These are phyloP conservation scores for Phyllostachys edulis DNA, from an alignment of 176 grass and related monocot genomes.

Conservation along the genomic window DNA sequence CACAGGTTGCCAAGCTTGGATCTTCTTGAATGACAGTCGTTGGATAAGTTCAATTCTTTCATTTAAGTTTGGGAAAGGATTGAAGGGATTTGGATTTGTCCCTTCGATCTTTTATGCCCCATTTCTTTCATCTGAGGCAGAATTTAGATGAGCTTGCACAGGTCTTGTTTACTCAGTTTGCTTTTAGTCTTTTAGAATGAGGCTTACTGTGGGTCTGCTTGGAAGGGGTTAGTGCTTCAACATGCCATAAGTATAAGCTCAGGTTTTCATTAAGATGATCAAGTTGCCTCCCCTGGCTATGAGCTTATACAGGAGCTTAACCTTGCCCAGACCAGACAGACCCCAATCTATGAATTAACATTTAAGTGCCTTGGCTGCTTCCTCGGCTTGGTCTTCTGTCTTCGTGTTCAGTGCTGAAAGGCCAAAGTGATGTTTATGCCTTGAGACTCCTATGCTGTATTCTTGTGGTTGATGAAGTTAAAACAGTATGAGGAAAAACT, in stretches of 20 bases:
- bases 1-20: not conserved
- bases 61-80: not conserved
- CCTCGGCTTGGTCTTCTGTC: slow-evolving; percentile 3
- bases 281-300: not conserved
- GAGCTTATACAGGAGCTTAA: not conserved
- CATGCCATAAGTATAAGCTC: not conserved
- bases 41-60: not conserved
- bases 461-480: not conserved
- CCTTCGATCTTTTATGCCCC: not conserved
- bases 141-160: slow-evolving; percentile 22
- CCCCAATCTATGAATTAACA: slow-evolving; percentile 4
- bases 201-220: not conserved
- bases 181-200: slow-evolving; percentile 26
- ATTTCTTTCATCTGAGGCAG: not conserved
- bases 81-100: not conserved
- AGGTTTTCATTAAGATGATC: not conserved
- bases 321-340: slow-evolving; percentile 1
- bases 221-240: slow-evolving; percentile 1
- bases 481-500: not conserved
- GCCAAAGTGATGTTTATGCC: not conserved
- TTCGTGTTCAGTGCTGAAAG: not conserved
- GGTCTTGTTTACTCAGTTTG: slow-evolving; percentile 1
- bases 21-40: not conserved
- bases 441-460: not conserved
- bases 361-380: not conserved